Conservation (phyloP, 805 yeast species). For the Candida nonsorbophila region DNA sequence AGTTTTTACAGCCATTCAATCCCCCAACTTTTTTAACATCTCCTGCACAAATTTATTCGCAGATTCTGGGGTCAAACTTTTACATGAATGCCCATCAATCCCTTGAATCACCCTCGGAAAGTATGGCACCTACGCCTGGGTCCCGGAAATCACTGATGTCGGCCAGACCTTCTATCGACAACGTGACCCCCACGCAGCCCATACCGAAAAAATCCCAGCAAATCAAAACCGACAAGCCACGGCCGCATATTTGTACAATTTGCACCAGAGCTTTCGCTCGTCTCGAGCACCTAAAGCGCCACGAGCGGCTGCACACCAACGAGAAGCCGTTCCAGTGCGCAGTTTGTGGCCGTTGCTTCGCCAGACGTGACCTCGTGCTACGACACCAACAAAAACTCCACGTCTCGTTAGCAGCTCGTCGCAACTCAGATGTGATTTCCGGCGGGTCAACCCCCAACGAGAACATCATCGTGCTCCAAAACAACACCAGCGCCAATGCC, state of each 20-base stretch:
- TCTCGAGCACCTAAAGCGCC: conserved; percentile 88
- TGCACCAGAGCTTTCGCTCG: conserved; percentile 97
- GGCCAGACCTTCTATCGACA: too few relatives aligned
- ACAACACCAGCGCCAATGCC: conserved; percentile 47
- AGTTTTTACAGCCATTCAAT: too few relatives aligned
- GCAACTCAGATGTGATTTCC: conserved; percentile 12
- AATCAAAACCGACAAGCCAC: conserved; percentile 86
- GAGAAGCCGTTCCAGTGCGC: conserved; percentile 96
- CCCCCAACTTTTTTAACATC: too few relatives aligned
- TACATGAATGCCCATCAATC: too few relatives aligned
- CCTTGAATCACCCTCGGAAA: too few relatives aligned
- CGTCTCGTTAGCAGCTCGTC: too few relatives aligned
- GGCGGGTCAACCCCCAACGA: conserved; percentile 35
- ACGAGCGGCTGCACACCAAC: conserved; percentile 89
- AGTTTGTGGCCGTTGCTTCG: conserved; percentile 93
- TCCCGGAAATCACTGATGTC: too few relatives aligned
- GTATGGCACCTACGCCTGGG: too few relatives aligned
- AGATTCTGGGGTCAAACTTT: too few relatives aligned
- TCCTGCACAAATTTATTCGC: too few relatives aligned
- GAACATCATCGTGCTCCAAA: conserved; percentile 47
- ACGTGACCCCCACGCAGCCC: conserved; percentile 42
- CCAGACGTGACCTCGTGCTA: conserved; percentile 79
- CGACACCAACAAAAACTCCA: conserved; percentile 96
- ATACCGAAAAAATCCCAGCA: conserved; percentile 82
- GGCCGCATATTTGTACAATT: conserved; percentile 85